Percentiles rank a stretch among this genome's conserved stretches.
These are phyloP conservation scores for Rhododendron simsii DNA, from an alignment of 148 eudicot species.

Conservation along the genomic window DNA sequence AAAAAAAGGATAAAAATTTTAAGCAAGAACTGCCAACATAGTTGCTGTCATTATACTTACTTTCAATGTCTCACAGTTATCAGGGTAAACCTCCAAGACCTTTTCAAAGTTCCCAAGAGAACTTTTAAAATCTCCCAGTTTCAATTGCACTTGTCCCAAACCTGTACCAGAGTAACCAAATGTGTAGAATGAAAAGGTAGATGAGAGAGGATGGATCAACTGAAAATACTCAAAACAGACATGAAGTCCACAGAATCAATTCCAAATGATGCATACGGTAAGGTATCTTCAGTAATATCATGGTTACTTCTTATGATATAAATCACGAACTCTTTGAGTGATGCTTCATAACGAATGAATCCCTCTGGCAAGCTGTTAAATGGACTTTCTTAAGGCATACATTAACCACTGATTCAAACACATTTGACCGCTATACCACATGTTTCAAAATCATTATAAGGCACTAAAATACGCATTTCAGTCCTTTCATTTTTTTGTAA, in stretches of 20 bases:
- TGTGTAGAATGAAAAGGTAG: not conserved
- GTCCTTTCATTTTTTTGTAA: not conserved
- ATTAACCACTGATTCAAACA: not conserved
- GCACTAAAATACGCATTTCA: not conserved
- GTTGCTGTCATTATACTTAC: slow-evolving; percentile 35
- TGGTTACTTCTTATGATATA: not conserved
- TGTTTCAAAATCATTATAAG: not conserved
- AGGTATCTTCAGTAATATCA: not conserved
- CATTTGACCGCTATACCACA: not conserved
- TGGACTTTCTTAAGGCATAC: not conserved
- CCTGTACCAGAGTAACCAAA: slow-evolving; percentile 45
- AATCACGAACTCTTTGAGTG: not conserved
- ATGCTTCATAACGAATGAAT: not conserved
- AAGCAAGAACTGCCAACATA: slow-evolving; percentile 6
- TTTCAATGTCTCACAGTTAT: slow-evolving; percentile 85
- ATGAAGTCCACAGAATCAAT: not conserved
- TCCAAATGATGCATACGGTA: not conserved
- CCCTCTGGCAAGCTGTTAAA: not conserved
- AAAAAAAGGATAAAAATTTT: not conserved
- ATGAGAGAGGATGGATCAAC: not conserved
- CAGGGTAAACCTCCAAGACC: slow-evolving; percentile 95
- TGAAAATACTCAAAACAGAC: not conserved
- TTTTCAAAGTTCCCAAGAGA: slow-evolving; percentile 88
- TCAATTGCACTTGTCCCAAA: slow-evolving; percentile 87
- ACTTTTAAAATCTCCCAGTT: slow-evolving; percentile 81